A percentile compares a stretch with the other conserved stretches of the same genome.
phyloP scores from a whole-genome alignment of 192 early-diverging fungal species.

The Coemansia sp. region DNA sequence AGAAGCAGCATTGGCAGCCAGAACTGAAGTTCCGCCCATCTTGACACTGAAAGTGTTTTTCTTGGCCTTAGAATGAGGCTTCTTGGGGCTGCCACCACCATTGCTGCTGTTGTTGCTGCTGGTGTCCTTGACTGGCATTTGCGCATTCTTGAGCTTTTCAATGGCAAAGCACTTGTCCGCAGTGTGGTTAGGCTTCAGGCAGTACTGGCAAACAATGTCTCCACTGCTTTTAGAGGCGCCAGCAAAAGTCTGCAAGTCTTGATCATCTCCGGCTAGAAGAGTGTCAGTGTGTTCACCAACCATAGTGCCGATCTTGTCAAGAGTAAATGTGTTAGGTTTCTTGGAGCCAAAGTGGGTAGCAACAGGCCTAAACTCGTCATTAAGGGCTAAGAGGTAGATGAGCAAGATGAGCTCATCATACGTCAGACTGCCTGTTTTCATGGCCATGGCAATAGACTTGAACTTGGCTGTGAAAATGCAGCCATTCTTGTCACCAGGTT shows the following conservation, averaged over 20 bases:
- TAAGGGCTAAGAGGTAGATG: too few species aligned
- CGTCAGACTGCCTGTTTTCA: too few species aligned
- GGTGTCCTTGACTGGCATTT: too few species aligned
- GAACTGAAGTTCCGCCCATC: background rate
- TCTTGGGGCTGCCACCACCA: background rate
- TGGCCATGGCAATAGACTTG: background rate
- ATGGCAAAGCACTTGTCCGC: background rate
- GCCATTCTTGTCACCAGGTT: background rate
- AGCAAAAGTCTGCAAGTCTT: too few species aligned
- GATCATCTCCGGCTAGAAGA: too few species aligned
- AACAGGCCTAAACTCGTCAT: too few species aligned
- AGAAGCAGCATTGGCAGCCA: background rate
- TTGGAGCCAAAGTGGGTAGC: too few species aligned
- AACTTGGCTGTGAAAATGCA: background rate
- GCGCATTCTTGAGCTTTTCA: background rate
- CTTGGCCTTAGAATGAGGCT: background rate
- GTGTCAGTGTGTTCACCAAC: too few species aligned
- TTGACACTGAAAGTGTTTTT: background rate
- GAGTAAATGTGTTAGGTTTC: background rate
- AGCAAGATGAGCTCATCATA: background rate
- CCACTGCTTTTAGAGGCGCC: background rate
- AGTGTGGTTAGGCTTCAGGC: background rate
- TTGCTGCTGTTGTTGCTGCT: too few species aligned
- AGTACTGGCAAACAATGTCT: background rate
- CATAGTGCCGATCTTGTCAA: background rate